phyloP scores from a whole-genome alignment of 495 filamentous ascomycete species.

The Xylaria longipes region DNA sequence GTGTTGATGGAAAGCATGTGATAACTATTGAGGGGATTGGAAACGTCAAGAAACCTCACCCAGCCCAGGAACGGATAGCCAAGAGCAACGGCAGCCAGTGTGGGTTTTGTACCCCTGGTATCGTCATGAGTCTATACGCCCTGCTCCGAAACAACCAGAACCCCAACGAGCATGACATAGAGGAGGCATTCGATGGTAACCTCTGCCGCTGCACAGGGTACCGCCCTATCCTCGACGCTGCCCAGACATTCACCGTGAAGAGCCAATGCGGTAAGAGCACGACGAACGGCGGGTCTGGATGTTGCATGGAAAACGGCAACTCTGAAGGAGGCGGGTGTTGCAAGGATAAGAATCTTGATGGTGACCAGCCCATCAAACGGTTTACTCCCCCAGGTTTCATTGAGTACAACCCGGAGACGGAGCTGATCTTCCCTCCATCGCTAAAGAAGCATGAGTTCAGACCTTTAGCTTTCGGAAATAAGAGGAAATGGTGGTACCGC shows the following conservation, averaged over 20 bases:
- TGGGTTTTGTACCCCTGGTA: conserved; percentile 94
- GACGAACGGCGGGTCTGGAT: conserved; percentile 67
- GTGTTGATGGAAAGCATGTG: conserved; percentile 96
- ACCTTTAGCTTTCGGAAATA: conserved; percentile 89
- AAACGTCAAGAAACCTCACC: conserved; percentile 84
- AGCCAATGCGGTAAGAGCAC: conserved; percentile 63
- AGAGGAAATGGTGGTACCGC: conserved; percentile 91
- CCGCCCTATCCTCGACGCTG: conserved; percentile 90
- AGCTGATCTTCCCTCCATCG: conserved; percentile 91
- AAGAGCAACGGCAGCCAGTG: conserved; percentile 72
- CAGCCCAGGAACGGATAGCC: conserved; percentile 89
- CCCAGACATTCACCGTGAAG: conserved; percentile 69
- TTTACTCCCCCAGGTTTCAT: conserved; percentile 89
- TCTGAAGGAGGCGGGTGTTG: conserved; percentile 61
- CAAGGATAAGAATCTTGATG: conserved; percentile 53
- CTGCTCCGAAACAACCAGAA: conserved; percentile 75
- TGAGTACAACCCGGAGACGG: conserved; percentile 88
- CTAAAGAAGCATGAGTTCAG: conserved; percentile 82
- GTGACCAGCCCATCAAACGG: conserved; percentile 64
- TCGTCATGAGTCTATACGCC: conserved; percentile 94
- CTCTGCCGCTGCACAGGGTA: conserved; percentile 96
- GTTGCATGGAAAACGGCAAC: conserved; percentile 68
- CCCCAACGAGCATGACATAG: conserved; percentile 75
- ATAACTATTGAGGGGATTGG: conserved; percentile 99
- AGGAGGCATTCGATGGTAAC: conserved; percentile 95